Percentiles rank a stretch among this genome's conserved stretches.
Conservation (phyloP, 306 rosid species). For the Styphnolobium japonicum region DNA sequence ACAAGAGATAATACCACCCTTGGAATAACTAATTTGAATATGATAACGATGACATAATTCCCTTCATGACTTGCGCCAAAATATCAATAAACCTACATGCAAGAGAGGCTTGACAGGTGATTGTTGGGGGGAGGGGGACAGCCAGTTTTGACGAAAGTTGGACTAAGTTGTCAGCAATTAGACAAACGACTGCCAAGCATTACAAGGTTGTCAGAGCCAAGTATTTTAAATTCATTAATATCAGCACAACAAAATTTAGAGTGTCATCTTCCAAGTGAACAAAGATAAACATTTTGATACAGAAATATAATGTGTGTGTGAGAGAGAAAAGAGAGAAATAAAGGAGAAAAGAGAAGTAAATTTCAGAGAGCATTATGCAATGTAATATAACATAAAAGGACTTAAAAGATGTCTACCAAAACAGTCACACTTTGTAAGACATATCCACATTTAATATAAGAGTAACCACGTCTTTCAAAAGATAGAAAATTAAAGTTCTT, state of each 20-base stretch:
- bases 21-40: neutral
- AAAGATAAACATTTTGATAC: neutral
- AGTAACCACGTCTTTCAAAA: neutral
- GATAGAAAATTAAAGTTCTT: neutral
- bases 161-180: neutral
- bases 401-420: constrained; percentile 8
- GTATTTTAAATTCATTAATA: neutral
- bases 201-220: neutral
- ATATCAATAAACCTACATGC: neutral
- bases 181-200: neutral
- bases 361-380: neutral
- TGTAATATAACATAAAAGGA: neutral
- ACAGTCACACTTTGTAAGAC: constrained; percentile 1
- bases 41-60: constrained; percentile 8
- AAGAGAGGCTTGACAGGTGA: neutral
- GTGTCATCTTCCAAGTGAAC: neutral
- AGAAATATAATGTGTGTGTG: neutral
- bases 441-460: neutral
- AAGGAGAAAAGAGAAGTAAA: neutral
- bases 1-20: neutral
- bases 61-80: constrained; percentile 18
- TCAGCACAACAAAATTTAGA: neutral
- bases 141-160: neutral
- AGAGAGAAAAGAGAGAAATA: neutral
- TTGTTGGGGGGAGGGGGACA: neutral